Percentiles rank a stretch among this genome's conserved stretches.
phyloP scores from a whole-genome alignment of 2,329 filamentous ascomycete species.

The Blastomyces emzantsi region DNA sequence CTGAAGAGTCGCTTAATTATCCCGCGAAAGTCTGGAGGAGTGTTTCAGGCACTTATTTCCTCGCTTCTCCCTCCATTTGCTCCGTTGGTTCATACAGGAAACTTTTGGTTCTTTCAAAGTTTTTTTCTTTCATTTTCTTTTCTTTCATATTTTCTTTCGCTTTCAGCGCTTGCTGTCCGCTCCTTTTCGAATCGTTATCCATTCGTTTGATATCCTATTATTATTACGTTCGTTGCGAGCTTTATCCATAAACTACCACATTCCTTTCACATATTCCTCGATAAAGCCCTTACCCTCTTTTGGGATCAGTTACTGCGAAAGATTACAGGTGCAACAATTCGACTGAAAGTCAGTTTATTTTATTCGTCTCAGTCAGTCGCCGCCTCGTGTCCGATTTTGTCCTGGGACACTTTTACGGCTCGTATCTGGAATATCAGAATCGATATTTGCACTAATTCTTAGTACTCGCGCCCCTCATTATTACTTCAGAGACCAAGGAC shows the following conservation, averaged over 20 bases:
- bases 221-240: not conserved
- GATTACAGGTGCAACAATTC: not conserved
- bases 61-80: not conserved
- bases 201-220: not conserved
- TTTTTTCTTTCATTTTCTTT: not conserved
- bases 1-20: too few species aligned
- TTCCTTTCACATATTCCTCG: too few species aligned
- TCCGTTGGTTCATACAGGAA: too few species aligned
- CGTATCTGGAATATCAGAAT: not conserved
- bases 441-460: not conserved
- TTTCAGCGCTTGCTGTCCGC: not conserved
- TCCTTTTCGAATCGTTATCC: not conserved
- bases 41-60: not conserved
- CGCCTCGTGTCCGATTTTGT: too few species aligned
- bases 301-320: not conserved
- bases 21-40: too few species aligned
- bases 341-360: not conserved
- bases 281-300: not conserved
- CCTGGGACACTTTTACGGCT: too few species aligned
- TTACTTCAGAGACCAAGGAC: too few species aligned
- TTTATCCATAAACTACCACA: not conserved
- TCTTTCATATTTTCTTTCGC: too few species aligned
- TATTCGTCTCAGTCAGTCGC: not conserved
- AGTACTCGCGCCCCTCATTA: too few species aligned
- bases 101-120: not conserved